A percentile compares a stretch with the other conserved stretches of the same genome.
phyloP scores from a whole-genome alignment of 2,329 filamentous ascomycete species.

The Paraconiothyrium sp. region DNA sequence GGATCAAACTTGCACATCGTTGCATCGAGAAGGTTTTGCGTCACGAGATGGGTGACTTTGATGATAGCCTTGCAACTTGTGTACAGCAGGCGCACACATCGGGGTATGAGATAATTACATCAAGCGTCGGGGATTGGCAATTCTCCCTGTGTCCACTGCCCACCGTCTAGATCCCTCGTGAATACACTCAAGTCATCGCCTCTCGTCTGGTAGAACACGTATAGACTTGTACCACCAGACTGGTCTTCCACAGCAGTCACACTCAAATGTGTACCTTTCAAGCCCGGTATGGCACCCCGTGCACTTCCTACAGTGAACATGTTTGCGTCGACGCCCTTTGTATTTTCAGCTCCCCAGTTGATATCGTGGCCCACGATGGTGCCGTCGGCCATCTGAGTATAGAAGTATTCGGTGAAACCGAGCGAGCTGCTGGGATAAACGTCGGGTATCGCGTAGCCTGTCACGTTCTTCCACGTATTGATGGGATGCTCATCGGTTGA shows the following conservation, averaged over 20 bases:
- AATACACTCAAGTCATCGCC: conserved; percentile 44
- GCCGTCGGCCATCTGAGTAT: conserved; percentile 50
- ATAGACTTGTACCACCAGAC: conserved; percentile 35
- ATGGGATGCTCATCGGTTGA: conserved; percentile 49
- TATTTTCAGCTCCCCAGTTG: conserved; percentile 51
- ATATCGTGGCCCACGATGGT: conserved; percentile 54
- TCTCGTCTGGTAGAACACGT: conserved; percentile 44
- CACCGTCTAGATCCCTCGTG: conserved; percentile 35
- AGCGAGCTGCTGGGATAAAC: conserved; percentile 53
- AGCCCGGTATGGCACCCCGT: conserved; percentile 37
- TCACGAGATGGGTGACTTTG: background rate
- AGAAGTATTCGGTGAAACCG: conserved; percentile 56
- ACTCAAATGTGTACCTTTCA: conserved; percentile 53
- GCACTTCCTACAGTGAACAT: conserved; percentile 46
- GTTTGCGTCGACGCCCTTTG: conserved; percentile 36
- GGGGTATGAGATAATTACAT: background rate
- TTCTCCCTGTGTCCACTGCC: conserved; percentile 43
- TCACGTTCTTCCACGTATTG: conserved; percentile 50
- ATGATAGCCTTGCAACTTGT: no score
- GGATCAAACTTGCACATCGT: no score
- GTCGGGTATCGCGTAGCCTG: conserved; percentile 40
- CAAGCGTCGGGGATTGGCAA: conserved; percentile 37
- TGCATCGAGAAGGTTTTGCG: background rate
- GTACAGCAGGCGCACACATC: background rate
- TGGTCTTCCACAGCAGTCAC: conserved; percentile 47